Percentiles rank a stretch among this genome's conserved stretches.
Conservation (phyloP, 1,139 yeast species). For the Pichia sp. region DNA sequence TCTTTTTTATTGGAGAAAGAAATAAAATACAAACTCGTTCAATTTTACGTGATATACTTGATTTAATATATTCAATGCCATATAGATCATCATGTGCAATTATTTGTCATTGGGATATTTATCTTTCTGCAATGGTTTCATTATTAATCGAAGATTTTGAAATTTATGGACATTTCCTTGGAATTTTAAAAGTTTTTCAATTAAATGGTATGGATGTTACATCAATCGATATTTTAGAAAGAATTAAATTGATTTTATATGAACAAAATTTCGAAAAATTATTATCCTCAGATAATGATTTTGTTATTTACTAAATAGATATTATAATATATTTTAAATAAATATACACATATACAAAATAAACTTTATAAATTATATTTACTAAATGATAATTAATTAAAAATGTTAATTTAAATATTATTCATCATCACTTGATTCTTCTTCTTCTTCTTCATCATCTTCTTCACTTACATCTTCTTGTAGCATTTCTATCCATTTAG, state of each 20-base stretch:
- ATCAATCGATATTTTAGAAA: conserved; percentile 9
- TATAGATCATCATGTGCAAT: conserved; percentile 15
- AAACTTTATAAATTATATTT: too few relatives aligned
- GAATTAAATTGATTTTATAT: conserved; percentile 4
- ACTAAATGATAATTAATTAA: too few relatives aligned
- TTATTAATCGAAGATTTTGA: conserved; percentile 9
- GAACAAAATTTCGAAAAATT: conserved; percentile 4
- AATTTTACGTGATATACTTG: conserved; percentile 13
- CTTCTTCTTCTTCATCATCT: conserved; percentile 19
- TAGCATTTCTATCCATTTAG: conserved; percentile 81
- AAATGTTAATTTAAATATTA: too few relatives aligned
- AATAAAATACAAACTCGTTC: background rate
- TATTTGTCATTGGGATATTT: conserved; percentile 15
- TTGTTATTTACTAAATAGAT: conserved; percentile 8
- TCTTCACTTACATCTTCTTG: conserved; percentile 56
- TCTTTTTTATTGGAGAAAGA: conserved; percentile 15
- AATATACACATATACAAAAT: too few relatives aligned
- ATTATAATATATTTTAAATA: background rate
- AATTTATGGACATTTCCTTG: conserved; percentile 10
- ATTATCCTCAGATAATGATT: conserved; percentile 6
- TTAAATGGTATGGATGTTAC: conserved; percentile 14
- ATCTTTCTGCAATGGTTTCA: conserved; percentile 11
- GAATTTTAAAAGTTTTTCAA: conserved; percentile 5
- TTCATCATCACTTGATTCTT: conserved; percentile 8
- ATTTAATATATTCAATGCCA: conserved; percentile 16